Percentiles rank a stretch among this genome's conserved stretches.
These are phyloP conservation scores for Rhodosporidiobolus sp. DNA, from an alignment of 768 basidiomycete species.

Conservation along the genomic window DNA sequence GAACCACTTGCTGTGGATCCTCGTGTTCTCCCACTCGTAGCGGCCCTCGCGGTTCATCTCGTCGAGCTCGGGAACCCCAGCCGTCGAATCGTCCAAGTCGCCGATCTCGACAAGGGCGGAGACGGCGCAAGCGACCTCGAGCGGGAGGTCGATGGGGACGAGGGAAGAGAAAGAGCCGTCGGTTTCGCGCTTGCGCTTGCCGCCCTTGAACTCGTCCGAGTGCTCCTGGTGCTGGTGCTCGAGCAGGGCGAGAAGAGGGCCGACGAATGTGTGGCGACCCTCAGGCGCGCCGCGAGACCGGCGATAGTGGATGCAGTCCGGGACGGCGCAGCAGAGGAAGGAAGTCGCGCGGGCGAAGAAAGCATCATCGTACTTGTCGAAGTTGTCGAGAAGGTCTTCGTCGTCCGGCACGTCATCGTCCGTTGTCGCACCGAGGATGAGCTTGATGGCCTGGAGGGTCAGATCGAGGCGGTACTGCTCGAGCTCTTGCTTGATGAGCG, in stretches of 20 bases:
- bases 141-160: constrained; percentile 2
- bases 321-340: constrained; percentile 6
- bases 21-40: neutral
- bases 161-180: neutral
- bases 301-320: neutral
- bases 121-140: neutral
- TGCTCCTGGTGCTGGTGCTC: constrained; percentile 6
- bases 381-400: neutral
- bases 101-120: neutral
- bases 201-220: neutral
- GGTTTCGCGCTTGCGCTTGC: neutral
- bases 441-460: neutral
- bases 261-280: neutral
- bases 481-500: neutral
- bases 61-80: neutral
- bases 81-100: neutral
- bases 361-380: constrained; percentile 6
- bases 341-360: constrained; percentile 18
- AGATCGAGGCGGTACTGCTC: neutral
- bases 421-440: constrained; percentile 1
- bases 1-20: neutral
- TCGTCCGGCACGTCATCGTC: neutral
- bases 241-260: neutral
- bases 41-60: neutral
- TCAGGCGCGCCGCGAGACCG: neutral